Conservation (phyloP, 2,329 filamentous ascomycete genomes). For the Claviceps africana region DNA sequence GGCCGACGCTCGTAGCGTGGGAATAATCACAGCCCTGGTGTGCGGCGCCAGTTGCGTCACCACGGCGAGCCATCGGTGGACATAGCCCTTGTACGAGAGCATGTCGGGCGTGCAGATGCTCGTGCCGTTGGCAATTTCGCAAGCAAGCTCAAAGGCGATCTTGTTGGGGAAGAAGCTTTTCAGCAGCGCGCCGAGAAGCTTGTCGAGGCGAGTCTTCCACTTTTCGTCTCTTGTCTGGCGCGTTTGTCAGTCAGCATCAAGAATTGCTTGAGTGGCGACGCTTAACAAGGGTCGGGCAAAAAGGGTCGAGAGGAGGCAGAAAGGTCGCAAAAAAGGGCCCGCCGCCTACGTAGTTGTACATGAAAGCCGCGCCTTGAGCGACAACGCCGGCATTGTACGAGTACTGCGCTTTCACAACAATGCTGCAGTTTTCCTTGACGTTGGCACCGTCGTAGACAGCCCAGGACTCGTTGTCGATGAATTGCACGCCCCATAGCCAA, state of each 20-base stretch:
- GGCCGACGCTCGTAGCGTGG: conserved; percentile 36
- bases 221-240: conserved; percentile 18
- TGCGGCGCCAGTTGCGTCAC: conserved; percentile 39
- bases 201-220: conserved; percentile 26
- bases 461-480: conserved; percentile 46
- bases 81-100: conserved; percentile 15
- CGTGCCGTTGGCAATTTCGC: conserved; percentile 33
- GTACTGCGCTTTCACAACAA: conserved; percentile 48
- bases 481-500: conserved; percentile 30
- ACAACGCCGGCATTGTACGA: conserved; percentile 52
- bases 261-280: too few species aligned
- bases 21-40: conserved; percentile 31
- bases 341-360: conserved; percentile 47
- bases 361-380: conserved; percentile 48
- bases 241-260: conserved; percentile 11
- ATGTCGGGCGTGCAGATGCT: conserved; percentile 50
- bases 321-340: too few species aligned
- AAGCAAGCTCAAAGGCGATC: conserved; percentile 52
- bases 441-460: conserved; percentile 52
- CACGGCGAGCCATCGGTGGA: conserved; percentile 40
- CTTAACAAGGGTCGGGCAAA: neutral
- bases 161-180: conserved; percentile 39
- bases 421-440: conserved; percentile 41
- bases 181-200: conserved; percentile 36
- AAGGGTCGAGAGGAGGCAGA: neutral